A percentile compares a stretch with the other conserved stretches of the same genome.
phyloP scores from a whole-genome alignment of 2,329 filamentous ascomycete species.

The Ascochyta lentis region DNA sequence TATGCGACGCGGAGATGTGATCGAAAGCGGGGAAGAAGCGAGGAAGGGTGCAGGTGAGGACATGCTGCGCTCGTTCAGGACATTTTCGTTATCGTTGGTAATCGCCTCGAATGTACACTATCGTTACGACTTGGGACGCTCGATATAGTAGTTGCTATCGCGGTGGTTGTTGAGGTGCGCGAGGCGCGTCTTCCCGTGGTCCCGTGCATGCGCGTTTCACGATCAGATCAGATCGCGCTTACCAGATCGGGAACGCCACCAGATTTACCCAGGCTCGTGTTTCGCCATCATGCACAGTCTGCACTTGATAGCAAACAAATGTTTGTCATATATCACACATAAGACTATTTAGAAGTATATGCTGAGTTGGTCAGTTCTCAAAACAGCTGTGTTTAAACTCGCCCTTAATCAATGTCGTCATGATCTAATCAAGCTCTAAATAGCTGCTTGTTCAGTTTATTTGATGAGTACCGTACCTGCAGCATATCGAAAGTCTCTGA shows the following conservation, averaged over 20 bases:
- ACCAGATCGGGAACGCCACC: not conserved
- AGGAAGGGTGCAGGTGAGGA: conserved; percentile 58
- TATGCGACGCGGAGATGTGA: conserved; percentile 42
- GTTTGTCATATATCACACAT: too few relatives aligned
- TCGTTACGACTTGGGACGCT: not conserved
- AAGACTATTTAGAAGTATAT: too few relatives aligned
- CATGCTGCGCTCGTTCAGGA: conserved; percentile 36
- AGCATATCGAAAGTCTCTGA: not conserved
- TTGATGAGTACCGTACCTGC: too few relatives aligned
- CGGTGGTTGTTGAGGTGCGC: conserved; percentile 14
- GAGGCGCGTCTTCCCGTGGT: conserved; percentile 41
- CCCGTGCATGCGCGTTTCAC: conserved; percentile 45
- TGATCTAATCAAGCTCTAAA: not conserved
- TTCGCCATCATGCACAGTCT: too few relatives aligned
- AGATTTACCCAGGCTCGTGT: not conserved
- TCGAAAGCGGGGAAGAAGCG: conserved; percentile 55
- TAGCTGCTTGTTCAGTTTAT: too few relatives aligned
- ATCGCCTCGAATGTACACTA: not conserved
- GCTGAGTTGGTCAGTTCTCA: too few relatives aligned
- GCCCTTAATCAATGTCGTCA: conserved; percentile 10
- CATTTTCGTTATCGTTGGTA: conserved; percentile 17
- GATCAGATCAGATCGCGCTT: conserved; percentile 9
- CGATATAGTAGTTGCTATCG: not conserved
- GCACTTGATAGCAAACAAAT: too few relatives aligned
- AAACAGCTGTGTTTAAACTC: too few relatives aligned